Conservation (phyloP, 2,329 filamentous ascomycete species). For the Ciborinia camelliae region DNA sequence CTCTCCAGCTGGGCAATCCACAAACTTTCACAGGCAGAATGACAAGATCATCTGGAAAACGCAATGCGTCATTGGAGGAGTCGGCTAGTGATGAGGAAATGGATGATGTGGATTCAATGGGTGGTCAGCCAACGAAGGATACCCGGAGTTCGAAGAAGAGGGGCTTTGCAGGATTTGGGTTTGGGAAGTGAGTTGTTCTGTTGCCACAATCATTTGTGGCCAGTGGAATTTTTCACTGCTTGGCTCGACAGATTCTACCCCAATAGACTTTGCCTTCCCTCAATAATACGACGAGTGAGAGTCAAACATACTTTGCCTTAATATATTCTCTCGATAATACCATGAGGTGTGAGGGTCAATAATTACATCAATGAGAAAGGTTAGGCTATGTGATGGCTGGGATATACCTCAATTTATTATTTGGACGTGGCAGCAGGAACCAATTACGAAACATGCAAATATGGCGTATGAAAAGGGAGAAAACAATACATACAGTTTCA, state of each 20-base stretch:
- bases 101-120: neutral
- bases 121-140: constrained; percentile 49
- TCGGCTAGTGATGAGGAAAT: constrained; percentile 46
- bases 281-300: too few species aligned
- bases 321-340: neutral
- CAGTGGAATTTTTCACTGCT: constrained; percentile 7
- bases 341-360: too few species aligned
- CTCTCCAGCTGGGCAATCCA: neutral
- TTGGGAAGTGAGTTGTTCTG: constrained; percentile 17
- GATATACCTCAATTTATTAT: neutral
- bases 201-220: constrained; percentile 2
- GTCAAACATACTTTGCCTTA: too few species aligned
- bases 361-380: neutral
- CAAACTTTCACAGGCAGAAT: constrained; percentile 1
- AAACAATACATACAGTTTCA: neutral
- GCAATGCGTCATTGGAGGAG: constrained; percentile 32
- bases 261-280: neutral
- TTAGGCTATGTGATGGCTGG: neutral
- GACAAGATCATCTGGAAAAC: constrained; percentile 10
- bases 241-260: neutral
- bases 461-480: neutral
- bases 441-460: neutral
- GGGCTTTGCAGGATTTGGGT: constrained; percentile 25
- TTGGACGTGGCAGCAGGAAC: neutral
- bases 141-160: constrained; percentile 54